Evolutionary conservation across 2,329 filamentous ascomycete species (phyloP), one percentile per base, ranked within the genome.

Genomic region (Hysterium pulicare): DNA sequence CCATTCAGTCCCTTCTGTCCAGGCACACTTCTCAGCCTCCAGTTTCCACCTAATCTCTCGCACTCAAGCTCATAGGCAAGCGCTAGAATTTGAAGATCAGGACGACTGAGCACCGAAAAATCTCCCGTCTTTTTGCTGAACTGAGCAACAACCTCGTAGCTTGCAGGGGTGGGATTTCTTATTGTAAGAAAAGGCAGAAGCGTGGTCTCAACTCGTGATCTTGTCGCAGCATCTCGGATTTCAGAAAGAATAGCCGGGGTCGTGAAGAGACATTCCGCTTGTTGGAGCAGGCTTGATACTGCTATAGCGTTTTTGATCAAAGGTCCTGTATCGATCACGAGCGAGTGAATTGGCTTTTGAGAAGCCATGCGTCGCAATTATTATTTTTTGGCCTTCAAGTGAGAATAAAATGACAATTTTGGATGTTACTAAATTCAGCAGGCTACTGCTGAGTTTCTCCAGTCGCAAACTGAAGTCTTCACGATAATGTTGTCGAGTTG

Each of bases 61-160:
- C 87, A 86, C 58, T 97, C 91, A n/a, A 97, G 65, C 64, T 98
- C 93, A 65, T 97, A 97, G 1, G 89, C 86, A 42, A 98, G 73
- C 7, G 91, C 93, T 59, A 97, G 73, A 31, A 98, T 78, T 54
- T 94, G 86, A 47, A 97, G 73, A 81, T 98, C 93, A 1, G 90
- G 86, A 61, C 79, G 82, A 69, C 90, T 96, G 45, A 98, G 72
- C 1, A 96, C 91, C 9, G 86, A 81, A 48, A 90, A 76, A 66
- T 98, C 93, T 42, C 93, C 93, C 0, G 93, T 97, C 64, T 83
- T 86, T 41, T 87, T 81, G 33, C 93, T 87, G 72, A 97, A 97
- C 44, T 87, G 86, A 37, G 81, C 82, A 3, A 96, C 79, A 46
- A 91, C 77, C 58, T 84, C 85, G 50, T 96, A 71, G 54, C 89